Base-by-base conservation (phyloP, 176 grass and related monocot genomes). In the Rhynchospora breviuscula region DNA sequence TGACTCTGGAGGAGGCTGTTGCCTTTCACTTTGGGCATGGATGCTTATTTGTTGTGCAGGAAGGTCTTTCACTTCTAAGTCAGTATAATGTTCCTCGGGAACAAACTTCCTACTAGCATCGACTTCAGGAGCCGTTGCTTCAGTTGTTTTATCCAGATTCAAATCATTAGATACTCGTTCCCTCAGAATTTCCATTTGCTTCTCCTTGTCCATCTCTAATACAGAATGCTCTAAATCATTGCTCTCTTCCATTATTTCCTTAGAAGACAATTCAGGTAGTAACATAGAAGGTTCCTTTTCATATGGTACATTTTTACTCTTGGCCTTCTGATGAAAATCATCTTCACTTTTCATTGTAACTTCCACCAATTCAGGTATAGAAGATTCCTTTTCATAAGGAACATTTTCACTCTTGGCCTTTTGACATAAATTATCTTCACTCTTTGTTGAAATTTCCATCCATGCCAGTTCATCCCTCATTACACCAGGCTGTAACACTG, bases 81-180 rank as follows among this genome's bases (percentile, higher is more conserved):
- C 45, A 75, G 46, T 21, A 48, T 4, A 75, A 26, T 6, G 46
- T 75, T 75, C 47, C 52, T 75, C 22, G 4, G 11, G 46, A 13
- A 51, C 8, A 25, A 52, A 75, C 23, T 51, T 52, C 13, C 70
- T 46, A 75, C 47, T 52, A 75, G 31, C 13, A 46, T 25, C 9
- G 59, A 81, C 31, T 63, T 59, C 52, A 63, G 40, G 54, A 47
- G 31, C 17, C 14, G 8, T 67, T 51, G 80, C 8, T 81, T 67
- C 62, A 29, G 26, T 51, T 65, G 62, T 62, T 82, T 67, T 67
- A 47, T 82, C 61, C 43, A 67, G 52, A 82, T 63, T 81, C 31
- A 82, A 63, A 82, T 63, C 62, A 67, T 21, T 18, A 19, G 47
- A 22, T 67, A 65, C 54, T 46, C 43, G 43, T 65, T 82, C 80